Evolutionary conservation across 768 basidiomycete genomes (phyloP).

Genomic region (Auricularia cornea): DNA sequence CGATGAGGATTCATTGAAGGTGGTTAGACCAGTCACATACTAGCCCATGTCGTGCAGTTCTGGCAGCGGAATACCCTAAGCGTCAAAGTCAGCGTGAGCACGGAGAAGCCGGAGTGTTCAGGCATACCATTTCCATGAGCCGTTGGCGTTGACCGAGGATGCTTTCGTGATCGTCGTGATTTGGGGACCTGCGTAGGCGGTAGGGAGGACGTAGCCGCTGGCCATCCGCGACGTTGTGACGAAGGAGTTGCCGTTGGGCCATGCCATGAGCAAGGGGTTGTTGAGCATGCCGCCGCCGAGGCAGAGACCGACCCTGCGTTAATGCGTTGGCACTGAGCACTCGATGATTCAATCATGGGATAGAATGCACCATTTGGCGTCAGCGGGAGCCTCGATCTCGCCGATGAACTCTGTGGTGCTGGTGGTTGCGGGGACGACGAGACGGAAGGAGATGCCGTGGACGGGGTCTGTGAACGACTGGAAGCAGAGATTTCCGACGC

Average conservation of each 20-base stretch:
- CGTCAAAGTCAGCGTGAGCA: not conserved
- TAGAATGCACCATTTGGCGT: conserved; percentile 38
- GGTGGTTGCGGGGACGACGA: conserved; percentile 27
- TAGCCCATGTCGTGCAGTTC: conserved; percentile 39
- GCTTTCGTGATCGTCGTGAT: conserved; percentile 38
- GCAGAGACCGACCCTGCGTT: conserved; percentile 29
- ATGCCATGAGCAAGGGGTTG: conserved; percentile 50
- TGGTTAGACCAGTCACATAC: not conserved
- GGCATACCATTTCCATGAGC: conserved; percentile 45
- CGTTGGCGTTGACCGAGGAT: conserved; percentile 37
- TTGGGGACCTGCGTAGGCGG: conserved; percentile 40
- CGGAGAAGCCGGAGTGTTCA: not conserved
- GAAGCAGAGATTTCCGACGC: conserved; percentile 48
- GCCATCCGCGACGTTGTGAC: conserved; percentile 19
- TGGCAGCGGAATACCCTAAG: conserved; percentile 50
- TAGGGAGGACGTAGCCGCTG: conserved; percentile 45
- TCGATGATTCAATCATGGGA: too few species aligned
- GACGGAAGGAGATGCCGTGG: conserved; percentile 7
- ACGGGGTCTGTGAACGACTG: conserved; percentile 26
- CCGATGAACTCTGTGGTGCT: conserved; percentile 51
- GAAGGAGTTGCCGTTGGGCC: conserved; percentile 43
- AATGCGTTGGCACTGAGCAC: not conserved
- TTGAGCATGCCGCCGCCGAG: conserved; percentile 48
- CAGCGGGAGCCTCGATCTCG: conserved; percentile 50
- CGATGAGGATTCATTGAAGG: conserved; percentile 17